phyloP scores from a whole-genome alignment of 164 flowering plant species.

The Umbellularia californica region DNA sequence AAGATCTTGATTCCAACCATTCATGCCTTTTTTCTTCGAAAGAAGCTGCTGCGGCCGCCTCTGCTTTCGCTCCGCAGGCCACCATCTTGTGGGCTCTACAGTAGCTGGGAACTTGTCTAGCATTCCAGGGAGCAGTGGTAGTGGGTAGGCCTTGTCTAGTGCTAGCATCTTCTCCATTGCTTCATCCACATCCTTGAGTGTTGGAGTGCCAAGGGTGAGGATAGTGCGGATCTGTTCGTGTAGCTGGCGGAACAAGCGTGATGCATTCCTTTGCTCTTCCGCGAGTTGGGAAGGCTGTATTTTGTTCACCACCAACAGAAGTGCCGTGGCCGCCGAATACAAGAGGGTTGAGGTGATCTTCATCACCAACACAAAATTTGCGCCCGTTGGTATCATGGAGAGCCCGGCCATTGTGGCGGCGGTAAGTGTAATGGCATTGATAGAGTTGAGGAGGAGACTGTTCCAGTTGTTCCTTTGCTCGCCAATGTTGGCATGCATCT shows the following conservation, averaged over 20 bases:
- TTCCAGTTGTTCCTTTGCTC: slow-evolving; percentile 54
- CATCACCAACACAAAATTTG: slow-evolving; percentile 25
- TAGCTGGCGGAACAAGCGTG: slow-evolving; percentile 54
- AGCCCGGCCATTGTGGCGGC: slow-evolving; percentile 45
- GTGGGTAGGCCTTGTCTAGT: slow-evolving; percentile 47
- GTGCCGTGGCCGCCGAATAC: slow-evolving; percentile 47
- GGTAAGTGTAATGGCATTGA: slow-evolving; percentile 37
- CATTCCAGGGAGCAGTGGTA: slow-evolving; percentile 44
- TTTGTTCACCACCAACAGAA: slow-evolving; percentile 50
- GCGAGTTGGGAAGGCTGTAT: slow-evolving; percentile 75
- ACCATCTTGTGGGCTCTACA: slow-evolving; percentile 43
- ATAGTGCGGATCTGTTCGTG: slow-evolving; percentile 33
- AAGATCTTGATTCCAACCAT: slow-evolving; percentile 45
- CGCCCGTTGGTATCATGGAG: slow-evolving; percentile 21
- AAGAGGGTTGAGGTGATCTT: slow-evolving; percentile 41
- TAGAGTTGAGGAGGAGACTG: slow-evolving; percentile 35
- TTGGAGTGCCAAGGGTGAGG: slow-evolving; percentile 25
- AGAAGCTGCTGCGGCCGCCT: not conserved
- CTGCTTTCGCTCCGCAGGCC: slow-evolving; percentile 19
- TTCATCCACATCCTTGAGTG: slow-evolving; percentile 34
- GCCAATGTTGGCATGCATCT: slow-evolving; percentile 46
- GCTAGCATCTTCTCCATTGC: slow-evolving; percentile 42
- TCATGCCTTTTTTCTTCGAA: not conserved
- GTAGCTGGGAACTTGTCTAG: slow-evolving; percentile 41
- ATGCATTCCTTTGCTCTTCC: slow-evolving; percentile 65